A percentile compares a stretch with the other conserved stretches of the same genome.
phyloP scores from a whole-genome alignment of 1,284 basidiomycete genomes.

The Anthracocystis setariae region DNA sequence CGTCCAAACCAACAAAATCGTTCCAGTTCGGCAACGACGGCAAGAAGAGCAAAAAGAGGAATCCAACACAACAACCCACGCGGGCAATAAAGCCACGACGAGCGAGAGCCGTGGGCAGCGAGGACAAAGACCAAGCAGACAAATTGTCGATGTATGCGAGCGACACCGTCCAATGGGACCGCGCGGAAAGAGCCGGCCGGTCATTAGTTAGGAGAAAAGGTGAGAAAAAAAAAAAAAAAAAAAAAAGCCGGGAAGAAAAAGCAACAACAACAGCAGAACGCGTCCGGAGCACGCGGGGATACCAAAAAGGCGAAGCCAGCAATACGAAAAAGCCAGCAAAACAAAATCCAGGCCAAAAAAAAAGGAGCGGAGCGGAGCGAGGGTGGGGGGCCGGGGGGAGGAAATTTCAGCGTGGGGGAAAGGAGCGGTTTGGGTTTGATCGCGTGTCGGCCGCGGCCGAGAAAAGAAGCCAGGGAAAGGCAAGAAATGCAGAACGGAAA shows the following conservation, averaged over 20 bases:
- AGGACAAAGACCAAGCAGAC: neutral
- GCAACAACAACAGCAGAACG: slow-evolving; percentile 5
- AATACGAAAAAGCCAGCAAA: neutral
- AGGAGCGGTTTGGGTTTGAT: no score
- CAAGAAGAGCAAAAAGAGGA: neutral
- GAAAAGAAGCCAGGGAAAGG: neutral
- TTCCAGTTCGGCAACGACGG: neutral
- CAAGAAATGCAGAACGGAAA: neutral
- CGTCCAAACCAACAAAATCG: no score
- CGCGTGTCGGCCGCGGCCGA: no score
- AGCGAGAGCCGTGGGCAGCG: no score
- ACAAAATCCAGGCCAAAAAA: neutral
- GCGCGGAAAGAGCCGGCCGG: slow-evolving; percentile 34
- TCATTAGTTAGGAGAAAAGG: neutral
- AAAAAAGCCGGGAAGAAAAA: no score
- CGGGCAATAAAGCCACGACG: neutral
- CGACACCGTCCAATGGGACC: slow-evolving; percentile 9
- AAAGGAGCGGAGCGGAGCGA: no score
- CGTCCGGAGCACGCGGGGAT: slow-evolving; percentile 39
- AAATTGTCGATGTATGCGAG: neutral
- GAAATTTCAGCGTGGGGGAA: no score
- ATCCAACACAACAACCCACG: neutral
- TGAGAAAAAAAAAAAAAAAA: slow-evolving; percentile 1
- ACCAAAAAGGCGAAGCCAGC: neutral
- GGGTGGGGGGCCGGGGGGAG: neutral